These are phyloP conservation scores for Aureobasidium sp. DNA, from an alignment of 2,329 filamentous ascomycete species.

Conservation along the genomic window DNA sequence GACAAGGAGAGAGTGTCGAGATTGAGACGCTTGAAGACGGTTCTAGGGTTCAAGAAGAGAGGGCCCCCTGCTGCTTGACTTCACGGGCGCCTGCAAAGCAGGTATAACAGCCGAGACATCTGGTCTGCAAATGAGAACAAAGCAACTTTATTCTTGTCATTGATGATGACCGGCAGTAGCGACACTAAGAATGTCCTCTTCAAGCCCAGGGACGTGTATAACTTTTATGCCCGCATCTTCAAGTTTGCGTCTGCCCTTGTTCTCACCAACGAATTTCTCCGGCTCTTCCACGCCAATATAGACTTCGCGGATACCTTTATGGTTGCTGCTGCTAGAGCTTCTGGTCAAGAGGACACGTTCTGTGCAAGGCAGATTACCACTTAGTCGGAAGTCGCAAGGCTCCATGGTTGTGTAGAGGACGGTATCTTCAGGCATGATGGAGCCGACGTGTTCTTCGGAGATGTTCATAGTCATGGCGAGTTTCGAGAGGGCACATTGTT, in stretches of 20 bases:
- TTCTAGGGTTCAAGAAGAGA: constrained; percentile 28
- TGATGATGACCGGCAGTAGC: constrained; percentile 84
- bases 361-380: constrained; percentile 69
- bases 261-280: constrained; percentile 79
- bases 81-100: no score
- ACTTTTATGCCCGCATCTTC: constrained; percentile 67
- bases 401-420: constrained; percentile 91
- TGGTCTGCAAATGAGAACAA: no score
- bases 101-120: no score
- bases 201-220: constrained; percentile 64
- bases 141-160: no score
- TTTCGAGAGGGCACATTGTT: constrained; percentile 86
- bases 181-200: constrained; percentile 71
- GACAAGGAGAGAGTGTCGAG: constrained; percentile 31
- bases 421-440: constrained; percentile 46
- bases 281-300: constrained; percentile 87
- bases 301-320: constrained; percentile 61
- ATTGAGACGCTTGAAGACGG: constrained; percentile 29
- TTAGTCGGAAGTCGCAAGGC: constrained; percentile 67
- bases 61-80: neutral
- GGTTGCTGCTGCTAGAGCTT: constrained; percentile 35
- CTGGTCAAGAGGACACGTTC: constrained; percentile 62
- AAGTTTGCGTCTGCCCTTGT: constrained; percentile 65
- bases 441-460: constrained; percentile 49
- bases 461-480: constrained; percentile 37